phyloP scores from a whole-genome alignment of 2,329 filamentous ascomycete species.

The Pseudophaeomoniella oleicola region DNA sequence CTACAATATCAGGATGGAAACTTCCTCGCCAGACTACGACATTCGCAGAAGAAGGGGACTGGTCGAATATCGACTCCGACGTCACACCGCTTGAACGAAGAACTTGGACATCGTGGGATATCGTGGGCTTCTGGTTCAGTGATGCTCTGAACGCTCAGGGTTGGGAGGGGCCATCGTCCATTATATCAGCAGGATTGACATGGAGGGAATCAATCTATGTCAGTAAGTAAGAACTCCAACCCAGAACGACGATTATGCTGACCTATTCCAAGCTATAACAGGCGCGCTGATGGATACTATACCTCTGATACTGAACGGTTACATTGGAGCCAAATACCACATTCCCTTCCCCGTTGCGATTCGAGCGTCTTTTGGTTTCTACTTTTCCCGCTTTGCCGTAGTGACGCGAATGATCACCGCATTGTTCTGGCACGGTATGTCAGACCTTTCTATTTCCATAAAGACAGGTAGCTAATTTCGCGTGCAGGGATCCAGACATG shows the following conservation, averaged over 20 bases:
- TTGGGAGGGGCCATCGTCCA: constrained; percentile 31
- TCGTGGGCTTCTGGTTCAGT: constrained; percentile 31
- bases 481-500: constrained; percentile 16
- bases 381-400: constrained; percentile 17
- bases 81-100: constrained; percentile 29
- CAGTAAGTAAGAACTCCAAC: constrained; percentile 9
- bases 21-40: constrained; percentile 5
- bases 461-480: background rate
- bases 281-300: constrained; percentile 10
- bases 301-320: constrained; percentile 12
- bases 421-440: constrained; percentile 20
- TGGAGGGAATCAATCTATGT: constrained; percentile 14
- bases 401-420: constrained; percentile 21
- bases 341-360: constrained; percentile 18
- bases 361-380: constrained; percentile 19
- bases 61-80: constrained; percentile 32
- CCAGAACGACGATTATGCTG: background rate
- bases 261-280: background rate
- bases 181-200: constrained; percentile 30
- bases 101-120: constrained; percentile 28
- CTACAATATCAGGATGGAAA: constrained; percentile 2
- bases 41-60: constrained; percentile 6
- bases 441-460: no score
- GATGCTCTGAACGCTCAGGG: constrained; percentile 30
- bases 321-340: constrained; percentile 13